Conservation (phyloP, 768 basidiomycete species). For the Cytidiella melzeri region DNA sequence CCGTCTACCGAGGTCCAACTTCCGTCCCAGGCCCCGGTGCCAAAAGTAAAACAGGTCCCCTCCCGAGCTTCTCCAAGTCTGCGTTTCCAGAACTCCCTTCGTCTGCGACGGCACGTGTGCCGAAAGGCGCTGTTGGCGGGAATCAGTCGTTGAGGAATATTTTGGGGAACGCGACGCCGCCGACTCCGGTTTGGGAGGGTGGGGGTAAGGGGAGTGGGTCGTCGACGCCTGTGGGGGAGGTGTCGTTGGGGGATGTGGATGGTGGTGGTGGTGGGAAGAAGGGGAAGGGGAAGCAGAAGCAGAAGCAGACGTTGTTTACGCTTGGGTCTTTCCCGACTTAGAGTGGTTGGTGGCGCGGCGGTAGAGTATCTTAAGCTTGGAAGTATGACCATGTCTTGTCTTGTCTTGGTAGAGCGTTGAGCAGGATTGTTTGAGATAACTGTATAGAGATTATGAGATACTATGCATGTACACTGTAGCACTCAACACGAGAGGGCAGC, state of each 20-base stretch:
- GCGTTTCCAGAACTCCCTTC: constrained; percentile 71
- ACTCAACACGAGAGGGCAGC: too few species aligned
- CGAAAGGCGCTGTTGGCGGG: constrained; percentile 47
- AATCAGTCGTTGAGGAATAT: constrained; percentile 67
- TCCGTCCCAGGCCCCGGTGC: constrained; percentile 23
- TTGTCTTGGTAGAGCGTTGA: too few species aligned
- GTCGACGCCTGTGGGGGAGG: constrained; percentile 7
- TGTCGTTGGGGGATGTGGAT: constrained; percentile 2
- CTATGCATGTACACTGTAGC: too few species aligned
- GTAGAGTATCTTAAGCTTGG: too few species aligned
- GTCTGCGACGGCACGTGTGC: constrained; percentile 28
- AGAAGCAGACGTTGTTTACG: constrained; percentile 80
- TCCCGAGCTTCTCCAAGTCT: constrained; percentile 41
- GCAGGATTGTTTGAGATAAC: too few species aligned
- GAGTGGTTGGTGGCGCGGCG: too few species aligned
- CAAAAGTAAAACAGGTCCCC: constrained; percentile 19
- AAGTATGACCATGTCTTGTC: too few species aligned
- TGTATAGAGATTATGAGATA: too few species aligned
- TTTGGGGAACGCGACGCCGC: constrained; percentile 39
- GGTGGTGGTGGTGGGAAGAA: constrained; percentile 35
- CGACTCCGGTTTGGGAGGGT: constrained; percentile 25
- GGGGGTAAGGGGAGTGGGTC: constrained; percentile 10
- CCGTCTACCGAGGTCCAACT: constrained; percentile 21
- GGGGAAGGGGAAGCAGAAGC: constrained; percentile 77
- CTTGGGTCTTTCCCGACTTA: constrained; percentile 44